A percentile compares a stretch with the other conserved stretches of the same genome.
These are phyloP conservation scores for Nelumbo lutea DNA, from an alignment of 164 flowering plant genomes.

Conservation along the genomic window DNA sequence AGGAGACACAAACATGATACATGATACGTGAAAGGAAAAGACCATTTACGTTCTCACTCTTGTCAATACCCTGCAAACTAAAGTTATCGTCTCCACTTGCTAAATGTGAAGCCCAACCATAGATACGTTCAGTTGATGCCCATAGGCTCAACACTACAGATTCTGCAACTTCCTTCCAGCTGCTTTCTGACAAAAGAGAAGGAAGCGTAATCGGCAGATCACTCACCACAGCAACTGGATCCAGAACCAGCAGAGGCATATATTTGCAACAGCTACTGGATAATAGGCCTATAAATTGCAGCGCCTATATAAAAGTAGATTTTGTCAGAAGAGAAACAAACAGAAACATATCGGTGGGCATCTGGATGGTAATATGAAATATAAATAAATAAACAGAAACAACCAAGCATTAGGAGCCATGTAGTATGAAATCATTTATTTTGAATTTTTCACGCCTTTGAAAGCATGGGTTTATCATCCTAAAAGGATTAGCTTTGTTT, in stretches of 20 bases:
- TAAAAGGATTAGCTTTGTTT: no score
- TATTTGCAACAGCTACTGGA: conserved; percentile 69
- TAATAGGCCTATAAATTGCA: conserved; percentile 72
- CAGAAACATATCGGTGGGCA: background rate
- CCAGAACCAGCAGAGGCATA: conserved; percentile 68
- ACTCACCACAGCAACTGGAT: conserved; percentile 46
- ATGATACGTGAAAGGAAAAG: conserved; percentile 36
- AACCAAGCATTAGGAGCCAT: no score
- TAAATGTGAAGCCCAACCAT: conserved; percentile 37
- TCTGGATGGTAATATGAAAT: background rate
- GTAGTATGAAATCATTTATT: no score
- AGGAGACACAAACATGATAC: conserved; percentile 43
- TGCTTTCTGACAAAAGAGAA: conserved; percentile 54
- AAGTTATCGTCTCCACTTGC: conserved; percentile 14
- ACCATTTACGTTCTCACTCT: conserved; percentile 41
- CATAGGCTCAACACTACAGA: conserved; percentile 44
- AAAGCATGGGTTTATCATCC: no score
- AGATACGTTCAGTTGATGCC: conserved; percentile 52
- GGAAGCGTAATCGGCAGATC: conserved; percentile 77
- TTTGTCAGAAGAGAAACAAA: background rate
- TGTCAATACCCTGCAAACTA: conserved; percentile 35
- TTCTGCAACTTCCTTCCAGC: conserved; percentile 56
- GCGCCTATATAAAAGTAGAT: conserved; percentile 41
- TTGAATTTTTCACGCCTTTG: no score
- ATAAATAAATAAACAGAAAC: background rate